These are phyloP conservation scores for Backusella tarrabulga DNA, from an alignment of 192 early-diverging fungal genomes.

Conservation along the genomic window DNA sequence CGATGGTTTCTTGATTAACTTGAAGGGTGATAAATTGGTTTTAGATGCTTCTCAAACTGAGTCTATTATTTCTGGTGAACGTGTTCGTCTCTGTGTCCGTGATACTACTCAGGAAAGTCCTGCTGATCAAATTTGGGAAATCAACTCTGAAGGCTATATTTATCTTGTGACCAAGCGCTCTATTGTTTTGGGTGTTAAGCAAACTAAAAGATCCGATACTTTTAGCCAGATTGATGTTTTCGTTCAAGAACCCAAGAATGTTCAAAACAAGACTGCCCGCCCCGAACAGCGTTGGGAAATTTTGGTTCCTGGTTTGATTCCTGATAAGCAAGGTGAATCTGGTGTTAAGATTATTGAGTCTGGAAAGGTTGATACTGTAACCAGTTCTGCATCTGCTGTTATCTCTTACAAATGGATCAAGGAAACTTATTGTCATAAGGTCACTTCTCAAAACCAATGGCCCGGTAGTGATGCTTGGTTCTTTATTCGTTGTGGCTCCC, in stretches of 20 bases:
- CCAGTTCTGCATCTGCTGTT: slow-evolving; percentile 19
- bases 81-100: slow-evolving; percentile 17
- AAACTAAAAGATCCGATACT: slow-evolving; percentile 12
- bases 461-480: slow-evolving; percentile 21
- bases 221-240: slow-evolving; percentile 11
- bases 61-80: slow-evolving; percentile 20
- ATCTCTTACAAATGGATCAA: slow-evolving; percentile 25
- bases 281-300: slow-evolving; percentile 31
- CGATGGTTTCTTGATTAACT: slow-evolving; percentile 23
- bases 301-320: slow-evolving; percentile 22
- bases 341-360: slow-evolving; percentile 18
- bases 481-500: slow-evolving; percentile 25
- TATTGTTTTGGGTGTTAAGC: slow-evolving; percentile 20
- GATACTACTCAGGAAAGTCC: background rate
- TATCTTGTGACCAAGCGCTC: slow-evolving; percentile 12
- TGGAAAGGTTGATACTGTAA: slow-evolving; percentile 11
- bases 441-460: slow-evolving; percentile 20
- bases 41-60: slow-evolving; percentile 16
- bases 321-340: background rate
- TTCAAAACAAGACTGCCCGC: slow-evolving; percentile 15
- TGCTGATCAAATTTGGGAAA: slow-evolving; percentile 28
- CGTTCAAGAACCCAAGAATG: slow-evolving; percentile 19
- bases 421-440: slow-evolving; percentile 16
- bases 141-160: slow-evolving; percentile 8
- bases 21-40: slow-evolving; percentile 27